These are phyloP conservation scores for Agapanthus africanus DNA, from an alignment of 106 monocot genomes.

Conservation along the genomic window DNA sequence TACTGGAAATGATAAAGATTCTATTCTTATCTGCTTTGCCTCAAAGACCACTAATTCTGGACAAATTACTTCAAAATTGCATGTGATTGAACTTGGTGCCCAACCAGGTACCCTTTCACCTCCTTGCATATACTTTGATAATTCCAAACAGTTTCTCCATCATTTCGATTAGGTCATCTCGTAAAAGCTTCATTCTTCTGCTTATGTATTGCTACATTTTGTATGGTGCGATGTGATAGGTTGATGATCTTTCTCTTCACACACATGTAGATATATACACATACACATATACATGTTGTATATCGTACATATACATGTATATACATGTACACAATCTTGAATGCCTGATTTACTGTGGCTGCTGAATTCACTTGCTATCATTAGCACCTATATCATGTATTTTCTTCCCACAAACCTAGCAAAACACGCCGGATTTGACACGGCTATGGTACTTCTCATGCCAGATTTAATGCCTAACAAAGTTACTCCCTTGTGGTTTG, in stretches of 20 bases:
- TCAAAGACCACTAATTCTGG: constrained; percentile 92
- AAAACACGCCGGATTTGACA: not conserved
- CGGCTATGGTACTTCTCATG: not conserved
- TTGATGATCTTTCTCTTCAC: not conserved
- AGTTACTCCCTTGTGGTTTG: not conserved
- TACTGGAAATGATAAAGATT: constrained; percentile 76
- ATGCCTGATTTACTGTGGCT: not conserved
- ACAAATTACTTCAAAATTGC: constrained; percentile 86
- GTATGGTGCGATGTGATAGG: not conserved
- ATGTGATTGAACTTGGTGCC: constrained; percentile 99
- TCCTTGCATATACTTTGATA: constrained; percentile 5
- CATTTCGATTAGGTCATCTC: not conserved
- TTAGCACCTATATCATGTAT: too few relatives aligned
- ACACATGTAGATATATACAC: too few relatives aligned
- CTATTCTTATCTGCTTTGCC: constrained; percentile 87
- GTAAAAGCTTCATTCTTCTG: not conserved
- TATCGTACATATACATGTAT: too few relatives aligned
- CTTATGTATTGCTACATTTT: too few relatives aligned
- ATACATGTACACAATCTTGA: too few relatives aligned
- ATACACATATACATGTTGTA: too few relatives aligned
- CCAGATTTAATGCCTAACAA: not conserved
- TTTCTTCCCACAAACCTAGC: too few relatives aligned
- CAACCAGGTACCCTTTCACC: constrained; percentile 55
- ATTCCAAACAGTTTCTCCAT: not conserved
- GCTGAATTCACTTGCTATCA: not conserved